These are phyloP conservation scores for Vanderwaltozyma polyspora DNA, from an alignment of 805 yeast genomes.

Conservation along the genomic window DNA sequence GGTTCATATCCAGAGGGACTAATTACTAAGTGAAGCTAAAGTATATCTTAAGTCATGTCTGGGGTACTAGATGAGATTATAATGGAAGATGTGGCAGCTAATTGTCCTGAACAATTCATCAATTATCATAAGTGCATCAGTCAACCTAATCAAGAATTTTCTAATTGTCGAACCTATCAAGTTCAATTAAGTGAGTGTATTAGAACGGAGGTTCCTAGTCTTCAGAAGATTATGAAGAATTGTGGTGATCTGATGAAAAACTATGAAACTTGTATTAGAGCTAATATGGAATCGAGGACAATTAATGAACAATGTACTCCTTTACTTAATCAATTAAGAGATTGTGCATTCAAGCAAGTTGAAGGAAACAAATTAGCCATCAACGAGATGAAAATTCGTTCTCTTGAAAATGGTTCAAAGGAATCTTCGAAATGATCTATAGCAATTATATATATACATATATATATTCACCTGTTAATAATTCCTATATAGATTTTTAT, in stretches of 20 bases:
- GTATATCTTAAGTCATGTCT: no score
- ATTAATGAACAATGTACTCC: slow-evolving; percentile 40
- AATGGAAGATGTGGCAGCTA: slow-evolving; percentile 66
- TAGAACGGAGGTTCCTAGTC: slow-evolving; percentile 53
- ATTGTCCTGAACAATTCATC: slow-evolving; percentile 64
- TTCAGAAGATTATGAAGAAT: slow-evolving; percentile 51
- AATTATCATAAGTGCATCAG: slow-evolving; percentile 65
- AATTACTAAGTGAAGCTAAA: no score
- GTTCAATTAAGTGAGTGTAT: slow-evolving; percentile 51
- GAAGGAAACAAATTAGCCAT: slow-evolving; percentile 11
- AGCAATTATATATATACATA: no score
- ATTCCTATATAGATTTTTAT: no score
- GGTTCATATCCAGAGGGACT: no score
- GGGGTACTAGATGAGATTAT: slow-evolving; percentile 56
- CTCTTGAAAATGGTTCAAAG: neutral
- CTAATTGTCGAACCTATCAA: slow-evolving; percentile 47
- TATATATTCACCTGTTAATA: no score
- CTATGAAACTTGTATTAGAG: slow-evolving; percentile 55
- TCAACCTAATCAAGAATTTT: slow-evolving; percentile 29
- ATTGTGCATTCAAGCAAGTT: slow-evolving; percentile 38
- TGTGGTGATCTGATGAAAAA: slow-evolving; percentile 48
- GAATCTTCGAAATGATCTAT: no score
- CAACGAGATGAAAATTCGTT: slow-evolving; percentile 9
- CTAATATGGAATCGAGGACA: slow-evolving; percentile 30
- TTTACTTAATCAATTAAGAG: slow-evolving; percentile 44